These are phyloP conservation scores for Globisporangium mamillatum DNA, from an alignment of 352 stramenopile genomes.

Conservation along the genomic window DNA sequence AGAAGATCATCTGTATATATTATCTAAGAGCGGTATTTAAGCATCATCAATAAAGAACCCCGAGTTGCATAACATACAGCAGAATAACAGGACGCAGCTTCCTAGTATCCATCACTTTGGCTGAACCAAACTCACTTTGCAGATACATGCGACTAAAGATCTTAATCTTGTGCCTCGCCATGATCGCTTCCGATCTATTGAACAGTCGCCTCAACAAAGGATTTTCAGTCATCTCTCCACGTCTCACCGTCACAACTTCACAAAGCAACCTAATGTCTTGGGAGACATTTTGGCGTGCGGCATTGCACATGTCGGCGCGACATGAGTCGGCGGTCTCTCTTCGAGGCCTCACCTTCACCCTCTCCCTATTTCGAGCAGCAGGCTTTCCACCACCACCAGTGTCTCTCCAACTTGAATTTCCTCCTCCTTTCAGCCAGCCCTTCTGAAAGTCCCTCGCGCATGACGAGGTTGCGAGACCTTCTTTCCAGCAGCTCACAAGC, in stretches of 20 bases:
- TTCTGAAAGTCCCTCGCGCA: background rate
- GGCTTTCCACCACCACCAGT: background rate
- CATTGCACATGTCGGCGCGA: background rate
- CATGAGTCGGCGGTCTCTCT: background rate
- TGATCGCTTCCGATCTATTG: background rate
- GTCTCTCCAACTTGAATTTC: background rate
- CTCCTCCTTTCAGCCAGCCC: background rate
- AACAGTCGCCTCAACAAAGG: background rate
- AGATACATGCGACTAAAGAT: background rate
- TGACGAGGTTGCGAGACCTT: background rate
- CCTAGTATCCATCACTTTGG: background rate
- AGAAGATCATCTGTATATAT: constrained; percentile 6
- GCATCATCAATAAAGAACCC: background rate
- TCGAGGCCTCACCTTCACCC: background rate
- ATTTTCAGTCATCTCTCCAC: background rate
- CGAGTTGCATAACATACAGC: background rate
- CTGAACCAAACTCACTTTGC: background rate
- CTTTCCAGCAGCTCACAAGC: background rate
- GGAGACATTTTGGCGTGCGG: background rate
- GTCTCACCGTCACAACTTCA: constrained; percentile 1
- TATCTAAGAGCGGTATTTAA: constrained; percentile 15
- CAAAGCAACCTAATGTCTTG: background rate
- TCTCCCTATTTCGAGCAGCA: background rate
- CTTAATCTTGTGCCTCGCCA: background rate
- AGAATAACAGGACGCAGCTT: background rate